phyloP scores from a whole-genome alignment of 2,329 filamentous ascomycete species.

The Chrysoporthe austroafricana region DNA sequence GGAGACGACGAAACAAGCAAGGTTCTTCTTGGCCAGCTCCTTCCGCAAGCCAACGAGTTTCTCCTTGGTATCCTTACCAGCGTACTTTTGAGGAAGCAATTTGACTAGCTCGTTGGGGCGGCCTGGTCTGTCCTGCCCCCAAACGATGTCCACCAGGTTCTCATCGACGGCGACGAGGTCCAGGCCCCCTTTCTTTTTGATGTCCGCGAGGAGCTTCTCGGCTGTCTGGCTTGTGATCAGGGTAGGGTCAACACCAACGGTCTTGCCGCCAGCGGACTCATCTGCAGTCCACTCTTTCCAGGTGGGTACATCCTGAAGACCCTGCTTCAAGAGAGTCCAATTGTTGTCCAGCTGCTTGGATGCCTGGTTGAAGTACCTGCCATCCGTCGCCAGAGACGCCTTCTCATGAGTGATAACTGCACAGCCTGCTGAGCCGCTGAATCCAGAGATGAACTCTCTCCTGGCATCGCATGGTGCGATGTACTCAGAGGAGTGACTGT shows the following conservation, averaged over 20 bases:
- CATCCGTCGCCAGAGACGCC: constrained; percentile 90
- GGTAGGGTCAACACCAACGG: constrained; percentile 87
- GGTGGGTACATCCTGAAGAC: constrained; percentile 89
- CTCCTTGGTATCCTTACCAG: constrained; percentile 79
- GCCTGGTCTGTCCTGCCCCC: constrained; percentile 73
- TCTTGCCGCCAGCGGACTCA: constrained; percentile 83
- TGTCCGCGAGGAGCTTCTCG: constrained; percentile 78
- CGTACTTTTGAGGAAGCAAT: constrained; percentile 71
- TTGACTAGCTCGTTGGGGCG: constrained; percentile 77
- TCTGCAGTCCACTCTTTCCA: constrained; percentile 97
- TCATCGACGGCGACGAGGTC: constrained; percentile 74
- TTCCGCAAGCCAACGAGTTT: constrained; percentile 89
- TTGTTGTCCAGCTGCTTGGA: constrained; percentile 87
- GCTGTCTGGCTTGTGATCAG: constrained; percentile 71
- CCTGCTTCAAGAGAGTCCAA: constrained; percentile 91
- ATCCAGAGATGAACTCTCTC: constrained; percentile 89
- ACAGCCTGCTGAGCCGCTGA: constrained; percentile 92
- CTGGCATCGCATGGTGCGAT: constrained; percentile 94
- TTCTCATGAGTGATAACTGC: constrained; percentile 86
- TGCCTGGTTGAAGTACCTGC: constrained; percentile 97
- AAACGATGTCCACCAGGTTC: constrained; percentile 91
- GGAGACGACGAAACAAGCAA: constrained; percentile 83
- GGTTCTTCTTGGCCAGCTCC: constrained; percentile 88
- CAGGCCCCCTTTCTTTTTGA: constrained; percentile 82
- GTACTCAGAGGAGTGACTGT: constrained; percentile 97